These are phyloP conservation scores for Zasmidium citrigriseum DNA, from an alignment of 2,329 filamentous ascomycete species.

Conservation along the genomic window DNA sequence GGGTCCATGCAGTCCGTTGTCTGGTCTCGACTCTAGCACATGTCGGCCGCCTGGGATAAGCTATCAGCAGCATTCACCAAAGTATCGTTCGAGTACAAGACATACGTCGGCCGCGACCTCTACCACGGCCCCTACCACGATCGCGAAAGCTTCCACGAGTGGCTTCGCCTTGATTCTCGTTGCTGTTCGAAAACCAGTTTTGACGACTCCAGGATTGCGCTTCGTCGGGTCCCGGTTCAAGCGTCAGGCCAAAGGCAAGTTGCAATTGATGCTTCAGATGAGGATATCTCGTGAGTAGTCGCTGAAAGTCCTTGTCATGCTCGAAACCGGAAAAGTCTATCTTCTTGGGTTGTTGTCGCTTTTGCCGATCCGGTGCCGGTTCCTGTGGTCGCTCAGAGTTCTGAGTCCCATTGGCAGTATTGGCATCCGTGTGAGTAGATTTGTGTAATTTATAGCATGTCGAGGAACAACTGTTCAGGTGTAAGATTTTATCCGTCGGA, in stretches of 20 bases:
- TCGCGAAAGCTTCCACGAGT: conserved; percentile 21
- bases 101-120: conserved; percentile 18
- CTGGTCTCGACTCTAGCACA: conserved; percentile 3
- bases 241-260: conserved; percentile 35
- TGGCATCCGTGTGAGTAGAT: conserved; percentile 27
- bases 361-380: conserved; percentile 25
- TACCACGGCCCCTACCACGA: conserved; percentile 18
- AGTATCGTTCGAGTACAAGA: not conserved
- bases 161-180: conserved; percentile 10
- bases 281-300: conserved; percentile 37
- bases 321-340: conserved; percentile 35
- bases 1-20: conserved; percentile 29
- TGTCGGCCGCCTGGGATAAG: conserved; percentile 10
- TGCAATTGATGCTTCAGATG: conserved; percentile 36
- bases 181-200: conserved; percentile 22
- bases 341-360: conserved; percentile 16
- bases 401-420: not conserved
- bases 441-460: conserved; percentile 42
- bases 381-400: not conserved
- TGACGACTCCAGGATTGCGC: conserved; percentile 27
- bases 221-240: conserved; percentile 38
- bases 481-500: conserved; percentile 10
- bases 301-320: conserved; percentile 33
- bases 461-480: conserved; percentile 37
- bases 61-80: not conserved